A percentile compares a stretch with the other conserved stretches of the same genome.
These are phyloP conservation scores for Microstegium vimineum DNA, from an alignment of 176 grass and related monocot species.

Conservation along the genomic window DNA sequence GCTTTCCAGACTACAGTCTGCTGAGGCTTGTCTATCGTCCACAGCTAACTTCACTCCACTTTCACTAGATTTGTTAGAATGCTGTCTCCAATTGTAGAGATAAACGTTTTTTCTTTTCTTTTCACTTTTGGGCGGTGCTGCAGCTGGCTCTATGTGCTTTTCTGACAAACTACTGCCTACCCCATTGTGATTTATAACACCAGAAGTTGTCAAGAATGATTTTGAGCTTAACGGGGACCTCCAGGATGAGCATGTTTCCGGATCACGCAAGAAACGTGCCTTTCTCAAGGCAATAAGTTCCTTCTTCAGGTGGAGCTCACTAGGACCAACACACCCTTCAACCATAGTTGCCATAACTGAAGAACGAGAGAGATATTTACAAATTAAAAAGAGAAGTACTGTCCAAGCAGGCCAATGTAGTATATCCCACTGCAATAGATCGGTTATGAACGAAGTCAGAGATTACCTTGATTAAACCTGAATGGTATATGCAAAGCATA, in stretches of 20 bases:
- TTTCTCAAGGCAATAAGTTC: conserved; percentile 79
- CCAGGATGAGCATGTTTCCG: conserved; percentile 89
- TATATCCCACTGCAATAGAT: conserved; percentile 27
- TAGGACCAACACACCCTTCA: conserved; percentile 60
- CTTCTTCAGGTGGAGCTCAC: conserved; percentile 93
- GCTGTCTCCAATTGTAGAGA: conserved; percentile 91
- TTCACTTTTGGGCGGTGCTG: conserved; percentile 41
- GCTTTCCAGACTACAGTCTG: conserved; percentile 57
- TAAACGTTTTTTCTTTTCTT: conserved; percentile 84
- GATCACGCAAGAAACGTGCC: conserved; percentile 77
- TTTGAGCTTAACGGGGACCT: conserved; percentile 75
- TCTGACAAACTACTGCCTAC: conserved; percentile 23
- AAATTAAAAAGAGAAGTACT: conserved; percentile 24
- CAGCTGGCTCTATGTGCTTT: conserved; percentile 29
- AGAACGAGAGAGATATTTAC: neutral
- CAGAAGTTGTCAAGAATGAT: conserved; percentile 51
- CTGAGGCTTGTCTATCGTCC: conserved; percentile 48
- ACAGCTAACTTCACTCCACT: conserved; percentile 59
- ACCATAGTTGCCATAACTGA: conserved; percentile 45
- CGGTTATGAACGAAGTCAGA: conserved; percentile 12
- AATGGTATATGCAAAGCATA: conserved; percentile 1
- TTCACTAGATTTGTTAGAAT: conserved; percentile 77
- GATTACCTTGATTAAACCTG: neutral
- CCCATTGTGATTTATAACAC: conserved; percentile 37
- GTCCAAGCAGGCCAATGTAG: conserved; percentile 3